Conservation (phyloP, 306 rosid species). For the Trichosanthes truncata region DNA sequence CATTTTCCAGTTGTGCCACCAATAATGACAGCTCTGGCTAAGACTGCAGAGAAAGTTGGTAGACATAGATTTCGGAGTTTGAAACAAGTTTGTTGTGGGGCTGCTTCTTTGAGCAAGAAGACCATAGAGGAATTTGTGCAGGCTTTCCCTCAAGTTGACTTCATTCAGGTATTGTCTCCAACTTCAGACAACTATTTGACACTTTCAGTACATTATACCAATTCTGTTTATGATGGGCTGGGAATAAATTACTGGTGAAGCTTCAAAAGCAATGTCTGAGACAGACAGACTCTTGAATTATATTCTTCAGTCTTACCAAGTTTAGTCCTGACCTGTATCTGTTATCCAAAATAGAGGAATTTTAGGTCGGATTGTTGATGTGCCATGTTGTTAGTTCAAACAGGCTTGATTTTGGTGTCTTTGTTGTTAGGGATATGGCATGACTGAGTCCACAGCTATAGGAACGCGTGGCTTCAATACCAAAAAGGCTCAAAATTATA, state of each 20-base stretch:
- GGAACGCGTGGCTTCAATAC: slow-evolving; percentile 84
- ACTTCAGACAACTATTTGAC: background rate
- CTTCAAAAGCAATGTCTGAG: background rate
- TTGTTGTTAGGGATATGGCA: slow-evolving; percentile 64
- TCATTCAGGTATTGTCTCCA: slow-evolving; percentile 55
- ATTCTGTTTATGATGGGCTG: background rate
- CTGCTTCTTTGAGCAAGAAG: slow-evolving; percentile 46
- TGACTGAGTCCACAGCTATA: slow-evolving; percentile 83
- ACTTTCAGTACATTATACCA: background rate
- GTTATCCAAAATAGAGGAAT: background rate
- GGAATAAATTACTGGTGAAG: background rate
- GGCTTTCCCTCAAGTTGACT: slow-evolving; percentile 51
- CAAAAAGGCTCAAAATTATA: slow-evolving; percentile 34
- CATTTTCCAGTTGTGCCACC: slow-evolving; percentile 79
- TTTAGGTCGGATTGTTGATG: background rate
- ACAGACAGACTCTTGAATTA: background rate
- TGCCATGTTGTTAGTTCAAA: background rate
- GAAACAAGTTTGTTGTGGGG: slow-evolving; percentile 65
- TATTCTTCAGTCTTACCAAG: background rate
- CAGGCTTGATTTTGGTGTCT: background rate
- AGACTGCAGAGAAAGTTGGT: slow-evolving; percentile 17
- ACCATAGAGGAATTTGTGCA: slow-evolving; percentile 36
- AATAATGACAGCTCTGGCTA: slow-evolving; percentile 41
- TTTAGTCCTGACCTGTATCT: background rate
- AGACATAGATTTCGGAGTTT: slow-evolving; percentile 42